Conservation (phyloP, 2,329 filamentous ascomycete species). For the Neopestalotiopsis clavispora region DNA sequence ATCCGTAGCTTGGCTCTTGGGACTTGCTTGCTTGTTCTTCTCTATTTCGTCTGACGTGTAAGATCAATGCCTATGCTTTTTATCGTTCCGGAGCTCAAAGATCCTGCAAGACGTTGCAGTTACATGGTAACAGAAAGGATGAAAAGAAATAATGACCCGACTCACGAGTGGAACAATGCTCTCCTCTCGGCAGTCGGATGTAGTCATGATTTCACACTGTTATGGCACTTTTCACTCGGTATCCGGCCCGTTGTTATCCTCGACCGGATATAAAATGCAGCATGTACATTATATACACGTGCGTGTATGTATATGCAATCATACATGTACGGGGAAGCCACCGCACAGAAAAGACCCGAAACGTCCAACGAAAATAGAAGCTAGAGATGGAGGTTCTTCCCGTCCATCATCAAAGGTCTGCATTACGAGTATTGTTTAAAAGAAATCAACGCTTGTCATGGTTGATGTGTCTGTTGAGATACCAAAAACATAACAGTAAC, state of each 20-base stretch:
- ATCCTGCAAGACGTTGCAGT: background rate
- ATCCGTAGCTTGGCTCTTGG: background rate
- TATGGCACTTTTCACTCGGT: background rate
- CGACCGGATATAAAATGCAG: background rate
- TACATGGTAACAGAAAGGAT: too few relatives aligned
- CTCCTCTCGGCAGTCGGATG: too few relatives aligned
- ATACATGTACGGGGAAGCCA: background rate
- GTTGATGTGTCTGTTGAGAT: background rate
- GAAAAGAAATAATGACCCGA: background rate
- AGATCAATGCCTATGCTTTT: too few relatives aligned
- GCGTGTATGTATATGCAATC: background rate
- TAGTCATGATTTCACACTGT: too few relatives aligned
- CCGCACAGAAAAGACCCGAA: background rate
- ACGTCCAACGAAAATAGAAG: too few relatives aligned
- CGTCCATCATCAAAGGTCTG: background rate
- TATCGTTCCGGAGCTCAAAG: background rate
- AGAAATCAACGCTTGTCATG: too few relatives aligned
- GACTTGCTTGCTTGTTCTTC: background rate
- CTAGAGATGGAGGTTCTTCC: background rate
- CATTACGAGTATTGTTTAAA: too few relatives aligned
- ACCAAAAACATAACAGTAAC: background rate
- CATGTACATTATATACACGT: background rate
- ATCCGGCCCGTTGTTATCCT: background rate
- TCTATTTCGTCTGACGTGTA: background rate
- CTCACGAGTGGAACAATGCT: background rate